A percentile compares a stretch with the other conserved stretches of the same genome.
phyloP scores from a whole-genome alignment of 2,329 filamentous ascomycete species.

The Calonectria pseudoturangicola region DNA sequence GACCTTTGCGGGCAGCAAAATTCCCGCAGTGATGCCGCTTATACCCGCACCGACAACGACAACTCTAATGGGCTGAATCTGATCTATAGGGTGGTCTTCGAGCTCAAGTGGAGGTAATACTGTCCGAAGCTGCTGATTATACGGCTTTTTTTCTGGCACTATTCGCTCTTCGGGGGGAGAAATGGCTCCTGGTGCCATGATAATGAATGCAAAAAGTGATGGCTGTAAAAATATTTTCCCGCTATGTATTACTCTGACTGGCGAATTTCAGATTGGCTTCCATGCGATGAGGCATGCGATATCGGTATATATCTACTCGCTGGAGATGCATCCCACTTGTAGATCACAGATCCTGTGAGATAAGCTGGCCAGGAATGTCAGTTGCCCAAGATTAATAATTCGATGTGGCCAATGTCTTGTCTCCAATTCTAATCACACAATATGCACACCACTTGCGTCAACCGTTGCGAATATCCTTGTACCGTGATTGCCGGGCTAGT shows the following conservation, averaged over 20 bases:
- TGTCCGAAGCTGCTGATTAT: slow-evolving; percentile 6
- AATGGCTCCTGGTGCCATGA: slow-evolving; percentile 20
- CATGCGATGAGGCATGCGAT: neutral
- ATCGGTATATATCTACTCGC: slow-evolving; percentile 6
- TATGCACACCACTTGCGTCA: slow-evolving; percentile 27
- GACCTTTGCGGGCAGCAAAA: slow-evolving; percentile 21
- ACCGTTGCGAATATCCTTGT: slow-evolving; percentile 31
- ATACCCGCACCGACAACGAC: slow-evolving; percentile 23
- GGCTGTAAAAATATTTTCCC: too few species aligned
- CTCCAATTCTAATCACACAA: slow-evolving; percentile 19
- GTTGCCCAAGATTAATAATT: slow-evolving; percentile 16
- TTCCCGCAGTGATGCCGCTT: slow-evolving; percentile 13
- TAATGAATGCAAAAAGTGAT: neutral
- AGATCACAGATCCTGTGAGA: slow-evolving; percentile 11
- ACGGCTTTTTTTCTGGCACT: neutral
- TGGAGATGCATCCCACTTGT: slow-evolving; percentile 1
- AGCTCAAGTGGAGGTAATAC: slow-evolving; percentile 20
- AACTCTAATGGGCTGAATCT: slow-evolving; percentile 17
- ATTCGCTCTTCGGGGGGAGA: neutral
- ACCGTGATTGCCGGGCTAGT: slow-evolving; percentile 23
- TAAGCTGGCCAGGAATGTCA: neutral
- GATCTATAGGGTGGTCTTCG: slow-evolving; percentile 8
- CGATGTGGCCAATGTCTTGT: slow-evolving; percentile 17
- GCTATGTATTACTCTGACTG: neutral
- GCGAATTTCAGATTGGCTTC: too few species aligned